Percentiles rank a stretch among this genome's conserved stretches.
Conservation (phyloP, 495 filamentous ascomycete species). For the Penicillium argentinense region DNA sequence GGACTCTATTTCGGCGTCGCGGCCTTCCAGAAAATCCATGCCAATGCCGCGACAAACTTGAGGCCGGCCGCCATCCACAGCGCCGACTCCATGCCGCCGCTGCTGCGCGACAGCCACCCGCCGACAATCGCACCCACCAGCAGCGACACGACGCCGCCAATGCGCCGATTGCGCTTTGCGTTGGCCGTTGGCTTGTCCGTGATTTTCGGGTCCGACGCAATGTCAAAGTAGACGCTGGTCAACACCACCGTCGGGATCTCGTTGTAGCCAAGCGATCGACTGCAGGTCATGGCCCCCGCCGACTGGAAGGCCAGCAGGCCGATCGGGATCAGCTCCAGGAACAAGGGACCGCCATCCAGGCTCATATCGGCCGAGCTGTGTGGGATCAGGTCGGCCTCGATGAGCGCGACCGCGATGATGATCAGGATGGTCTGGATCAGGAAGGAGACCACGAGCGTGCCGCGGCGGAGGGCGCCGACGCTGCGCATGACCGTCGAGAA, state of each 20-base stretch:
- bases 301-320: conserved; percentile 70
- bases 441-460: conserved; percentile 57
- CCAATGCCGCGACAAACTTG: conserved; percentile 48
- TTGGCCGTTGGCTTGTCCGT: conserved; percentile 48
- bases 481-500: conserved; percentile 40
- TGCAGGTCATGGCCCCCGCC: conserved; percentile 67
- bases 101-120: conserved; percentile 60
- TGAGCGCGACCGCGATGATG: conserved; percentile 57
- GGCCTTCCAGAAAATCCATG: conserved; percentile 46
- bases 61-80: conserved; percentile 61
- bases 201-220: conserved; percentile 60
- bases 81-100: conserved; percentile 52
- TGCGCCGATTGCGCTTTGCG: conserved; percentile 62
- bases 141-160: conserved; percentile 55
- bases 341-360: conserved; percentile 31
- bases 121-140: conserved; percentile 62
- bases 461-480: conserved; percentile 44
- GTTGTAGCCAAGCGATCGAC: conserved; percentile 60
- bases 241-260: conserved; percentile 75
- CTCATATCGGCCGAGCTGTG: conserved; percentile 29
- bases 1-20: conserved; percentile 22
- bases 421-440: conserved; percentile 55
- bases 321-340: conserved; percentile 55
- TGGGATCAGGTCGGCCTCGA: conserved; percentile 50
- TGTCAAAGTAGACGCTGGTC: conserved; percentile 69